Base-by-base conservation (phyloP, 2,329 filamentous ascomycete genomes). In the Davidsoniella virescens region DNA sequence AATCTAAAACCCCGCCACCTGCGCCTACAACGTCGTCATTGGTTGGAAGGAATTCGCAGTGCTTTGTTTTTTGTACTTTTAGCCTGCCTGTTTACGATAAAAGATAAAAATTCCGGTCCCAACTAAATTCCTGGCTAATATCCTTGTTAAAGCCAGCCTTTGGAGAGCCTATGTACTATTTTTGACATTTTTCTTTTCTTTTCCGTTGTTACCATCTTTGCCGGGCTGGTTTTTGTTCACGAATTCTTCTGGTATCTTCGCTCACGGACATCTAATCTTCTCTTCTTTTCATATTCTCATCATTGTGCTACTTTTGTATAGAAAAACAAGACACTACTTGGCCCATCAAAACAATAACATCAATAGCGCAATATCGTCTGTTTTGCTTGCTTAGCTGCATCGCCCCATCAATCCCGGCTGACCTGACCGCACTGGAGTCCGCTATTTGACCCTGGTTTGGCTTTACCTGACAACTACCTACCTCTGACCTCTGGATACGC, bases 11-110 rank as follows among this genome's bases (percentile, higher is more conserved):
- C 42, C 42, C 49, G 49, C 42, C 49, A 50, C 42, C 20, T 46
- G 44, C 49, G 49, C 44, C 49, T 44, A 16, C 43, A 33, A 36
- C 29, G n/a, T 51, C 44, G 44, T 50, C 49, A 50, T 50, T 38
- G 42, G 29, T 42, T 40, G 41, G 29, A 14, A 29, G 20, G 20
- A 23, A 23, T 5, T 23, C 20, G 20, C 20, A 23, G 20, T 23
- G 20, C 5, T 41, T 18, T 26, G 9, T 14, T 26, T 45, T 16
- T 25, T 40, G 42, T 37, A 25, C 47, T 23, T 49, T 43, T n/a
- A 5, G n/a, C 12, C 26, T 36, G 18, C 26, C 26, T 43, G 25
- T 17, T 20, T 38, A 25, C 46, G 17, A 40, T 29, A 47, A 25
- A 44, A 17, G 17, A 40, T 29, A 47, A 25, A 44, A 17, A 43